A percentile compares a stretch with the other conserved stretches of the same genome.
phyloP scores from a whole-genome alignment of 2,329 filamentous ascomycete species.

The Pseudogymnoascus sp. region DNA sequence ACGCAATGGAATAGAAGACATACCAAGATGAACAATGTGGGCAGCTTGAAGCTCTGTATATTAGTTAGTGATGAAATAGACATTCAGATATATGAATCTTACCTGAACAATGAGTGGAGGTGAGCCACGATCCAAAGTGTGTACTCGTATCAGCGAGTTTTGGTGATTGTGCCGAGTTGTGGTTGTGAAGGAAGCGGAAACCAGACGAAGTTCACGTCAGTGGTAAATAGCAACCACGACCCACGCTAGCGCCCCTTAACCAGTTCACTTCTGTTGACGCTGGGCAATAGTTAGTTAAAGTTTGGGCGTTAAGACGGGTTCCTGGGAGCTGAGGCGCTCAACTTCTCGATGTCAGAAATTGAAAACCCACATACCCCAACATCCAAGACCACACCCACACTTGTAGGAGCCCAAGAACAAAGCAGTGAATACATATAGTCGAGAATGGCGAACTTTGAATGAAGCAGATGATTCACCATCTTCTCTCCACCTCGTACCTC shows the following conservation, averaged over 20 bases:
- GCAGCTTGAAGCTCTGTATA: constrained; percentile 1
- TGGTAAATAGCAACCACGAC: background rate
- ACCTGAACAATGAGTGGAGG: background rate
- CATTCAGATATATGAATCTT: background rate
- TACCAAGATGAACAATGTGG: background rate
- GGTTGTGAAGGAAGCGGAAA: background rate
- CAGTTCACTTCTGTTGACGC: background rate
- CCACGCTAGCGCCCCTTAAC: background rate
- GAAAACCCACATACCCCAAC: background rate
- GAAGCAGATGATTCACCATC: background rate
- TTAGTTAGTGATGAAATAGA: background rate
- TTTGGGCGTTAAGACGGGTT: background rate
- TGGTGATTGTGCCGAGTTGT: background rate
- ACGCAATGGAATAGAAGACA: background rate
- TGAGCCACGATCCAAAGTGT: background rate
- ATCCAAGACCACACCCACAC: background rate
- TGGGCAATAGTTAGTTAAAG: background rate
- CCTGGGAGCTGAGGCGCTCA: background rate
- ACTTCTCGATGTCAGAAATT: background rate
- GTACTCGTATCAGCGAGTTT: background rate
- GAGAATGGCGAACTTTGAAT: background rate
- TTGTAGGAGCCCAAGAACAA: background rate
- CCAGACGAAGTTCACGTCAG: background rate
- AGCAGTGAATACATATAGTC: background rate
- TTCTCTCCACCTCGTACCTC: background rate